Conservation (phyloP, 805 yeast genomes). For the Lipomyces japonicus region DNA sequence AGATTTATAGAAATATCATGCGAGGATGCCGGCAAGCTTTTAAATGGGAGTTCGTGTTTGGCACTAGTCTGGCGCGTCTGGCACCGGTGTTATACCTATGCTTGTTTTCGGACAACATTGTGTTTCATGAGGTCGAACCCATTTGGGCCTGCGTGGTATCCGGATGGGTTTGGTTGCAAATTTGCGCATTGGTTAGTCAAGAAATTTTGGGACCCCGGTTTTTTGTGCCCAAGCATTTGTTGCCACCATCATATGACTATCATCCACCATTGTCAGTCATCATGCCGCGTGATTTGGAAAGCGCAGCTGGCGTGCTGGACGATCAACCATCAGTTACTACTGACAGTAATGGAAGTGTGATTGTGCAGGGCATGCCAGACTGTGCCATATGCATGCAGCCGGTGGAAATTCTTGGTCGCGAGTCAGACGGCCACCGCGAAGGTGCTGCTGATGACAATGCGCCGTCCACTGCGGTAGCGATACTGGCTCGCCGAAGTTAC, state of each 20-base stretch:
- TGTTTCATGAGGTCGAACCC: constrained; percentile 68
- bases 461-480: constrained; percentile 32
- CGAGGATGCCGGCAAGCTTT: constrained; percentile 67
- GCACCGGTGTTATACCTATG: constrained; percentile 64
- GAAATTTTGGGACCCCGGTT: constrained; percentile 72
- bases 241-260: constrained; percentile 82
- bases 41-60: constrained; percentile 70
- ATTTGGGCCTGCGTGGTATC: constrained; percentile 46
- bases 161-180: constrained; percentile 60
- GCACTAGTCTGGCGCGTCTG: constrained; percentile 59
- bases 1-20: constrained; percentile 69
- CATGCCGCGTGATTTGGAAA: constrained; percentile 54
- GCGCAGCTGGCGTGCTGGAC: constrained; percentile 38
- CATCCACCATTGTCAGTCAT: constrained; percentile 63
- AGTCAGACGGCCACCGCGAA: constrained; percentile 14
- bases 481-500: constrained; percentile 38
- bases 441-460: constrained; percentile 23
- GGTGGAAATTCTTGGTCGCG: constrained; percentile 49
- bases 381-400: constrained; percentile 90
- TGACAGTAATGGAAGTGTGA: constrained; percentile 11
- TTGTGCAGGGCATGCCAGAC: constrained; percentile 39
- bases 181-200: constrained; percentile 57
- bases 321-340: constrained; percentile 33
- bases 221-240: constrained; percentile 65
- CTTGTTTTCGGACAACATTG: constrained; percentile 47